Evolutionary conservation across 352 stramenopile genomes (phyloP).

Genomic region (Aphanomyces cochlioides): DNA sequence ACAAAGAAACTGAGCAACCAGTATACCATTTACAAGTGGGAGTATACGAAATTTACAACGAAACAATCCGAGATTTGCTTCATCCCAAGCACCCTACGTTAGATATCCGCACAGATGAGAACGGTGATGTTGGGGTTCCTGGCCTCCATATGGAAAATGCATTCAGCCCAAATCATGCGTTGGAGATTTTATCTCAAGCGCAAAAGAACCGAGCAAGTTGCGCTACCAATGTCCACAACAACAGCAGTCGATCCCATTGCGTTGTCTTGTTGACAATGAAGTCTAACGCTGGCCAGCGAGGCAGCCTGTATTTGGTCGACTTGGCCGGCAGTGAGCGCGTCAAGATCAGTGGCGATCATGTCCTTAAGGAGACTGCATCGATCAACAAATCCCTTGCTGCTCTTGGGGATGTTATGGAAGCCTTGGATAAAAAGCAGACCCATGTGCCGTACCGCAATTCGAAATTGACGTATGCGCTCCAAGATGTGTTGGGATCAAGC

Average conservation of each 20-base stretch:
- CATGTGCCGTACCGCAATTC: slow-evolving; percentile 97
- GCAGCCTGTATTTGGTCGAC: slow-evolving; percentile 91
- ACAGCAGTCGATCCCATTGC: slow-evolving; percentile 90
- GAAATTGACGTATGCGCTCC: slow-evolving; percentile 97
- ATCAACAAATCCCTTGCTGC: slow-evolving; percentile 90
- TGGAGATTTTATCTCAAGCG: slow-evolving; percentile 56
- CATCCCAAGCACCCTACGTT: slow-evolving; percentile 44
- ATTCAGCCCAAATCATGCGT: slow-evolving; percentile 59
- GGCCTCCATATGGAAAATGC: slow-evolving; percentile 70
- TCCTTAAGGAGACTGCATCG: slow-evolving; percentile 70
- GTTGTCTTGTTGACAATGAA: slow-evolving; percentile 90
- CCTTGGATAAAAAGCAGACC: slow-evolving; percentile 84
- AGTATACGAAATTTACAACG: slow-evolving; percentile 97
- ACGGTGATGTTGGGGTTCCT: slow-evolving; percentile 68
- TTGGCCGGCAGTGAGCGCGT: slow-evolving; percentile 89
- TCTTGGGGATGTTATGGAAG: slow-evolving; percentile 91
- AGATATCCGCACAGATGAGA: slow-evolving; percentile 73
- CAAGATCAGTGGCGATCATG: slow-evolving; percentile 87
- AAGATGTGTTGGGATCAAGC: slow-evolving; percentile 87
- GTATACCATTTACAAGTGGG: slow-evolving; percentile 80
- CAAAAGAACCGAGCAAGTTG: slow-evolving; percentile 80
- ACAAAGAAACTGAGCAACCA: slow-evolving; percentile 25
- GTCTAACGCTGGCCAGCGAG: slow-evolving; percentile 65
- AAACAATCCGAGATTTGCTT: slow-evolving; percentile 89
- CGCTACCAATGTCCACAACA: slow-evolving; percentile 83